A percentile compares a stretch with the other conserved stretches of the same genome.
Conservation (phyloP, 1,139 yeast species). For the Casaregolazyma suthepensis region DNA sequence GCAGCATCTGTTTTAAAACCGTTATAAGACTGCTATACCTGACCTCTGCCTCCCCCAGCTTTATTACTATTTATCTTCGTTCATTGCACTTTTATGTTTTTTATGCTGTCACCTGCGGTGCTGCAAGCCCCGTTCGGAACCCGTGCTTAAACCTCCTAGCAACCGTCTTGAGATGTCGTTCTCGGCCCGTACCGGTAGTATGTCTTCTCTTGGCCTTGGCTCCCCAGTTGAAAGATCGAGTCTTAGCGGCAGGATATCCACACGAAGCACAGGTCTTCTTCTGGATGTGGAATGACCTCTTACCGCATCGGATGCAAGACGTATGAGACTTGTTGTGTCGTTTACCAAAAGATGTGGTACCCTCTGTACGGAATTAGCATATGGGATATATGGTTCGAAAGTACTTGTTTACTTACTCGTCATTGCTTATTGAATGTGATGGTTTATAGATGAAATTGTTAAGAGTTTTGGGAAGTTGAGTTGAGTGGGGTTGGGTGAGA, state of each 20-base stretch:
- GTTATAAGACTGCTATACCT: too few relatives aligned
- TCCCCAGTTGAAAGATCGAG: conserved; percentile 97
- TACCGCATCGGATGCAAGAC: conserved; percentile 99
- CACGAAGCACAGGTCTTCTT: conserved; percentile 98
- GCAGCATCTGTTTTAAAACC: too few relatives aligned
- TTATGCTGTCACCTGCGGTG: conserved; percentile 9
- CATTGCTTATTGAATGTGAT: conserved; percentile 10
- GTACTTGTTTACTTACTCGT: conserved; percentile 10
- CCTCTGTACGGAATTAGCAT: conserved; percentile 40
- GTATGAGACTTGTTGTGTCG: conserved; percentile 99
- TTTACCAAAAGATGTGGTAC: conserved; percentile 99
- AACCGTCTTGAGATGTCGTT: conserved; percentile 95
- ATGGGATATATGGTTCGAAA: not conserved
- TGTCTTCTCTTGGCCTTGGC: conserved; percentile 98
- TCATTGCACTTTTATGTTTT: conserved; percentile 1
- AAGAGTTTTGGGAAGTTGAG: conserved; percentile 1
- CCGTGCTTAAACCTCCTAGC: conserved; percentile 98
- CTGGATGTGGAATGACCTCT: conserved; percentile 98
- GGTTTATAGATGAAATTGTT: conserved; percentile 5
- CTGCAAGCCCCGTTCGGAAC: conserved; percentile 65
- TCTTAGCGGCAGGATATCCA: conserved; percentile 99
- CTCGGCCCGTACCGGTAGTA: conserved; percentile 99
- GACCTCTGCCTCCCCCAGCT: too few relatives aligned
- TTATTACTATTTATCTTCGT: conserved; percentile 9
- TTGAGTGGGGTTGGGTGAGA: not conserved